Evolutionary conservation across 345 rosid genomes (phyloP).

Genomic region (Salix exigua): DNA sequence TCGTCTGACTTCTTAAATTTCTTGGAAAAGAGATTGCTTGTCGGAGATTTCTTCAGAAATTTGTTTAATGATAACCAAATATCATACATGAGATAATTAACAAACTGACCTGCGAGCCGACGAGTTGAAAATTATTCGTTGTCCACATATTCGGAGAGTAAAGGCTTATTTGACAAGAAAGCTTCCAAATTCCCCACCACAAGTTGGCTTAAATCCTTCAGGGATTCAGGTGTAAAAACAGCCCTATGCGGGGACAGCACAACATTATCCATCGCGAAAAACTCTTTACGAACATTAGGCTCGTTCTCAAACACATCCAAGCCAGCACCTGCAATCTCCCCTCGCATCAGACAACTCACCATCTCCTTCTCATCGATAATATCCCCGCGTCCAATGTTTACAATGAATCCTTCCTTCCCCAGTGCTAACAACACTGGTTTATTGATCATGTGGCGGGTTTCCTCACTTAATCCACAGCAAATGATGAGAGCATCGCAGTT

Average conservation of each 20-base stretch:
- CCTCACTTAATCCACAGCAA: constrained; percentile 17
- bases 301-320: constrained; percentile 27
- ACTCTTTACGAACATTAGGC: constrained; percentile 17
- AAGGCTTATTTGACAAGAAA: constrained; percentile 12
- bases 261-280: constrained; percentile 11
- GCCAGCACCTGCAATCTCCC: constrained; percentile 29
- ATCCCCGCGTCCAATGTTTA: constrained; percentile 19
- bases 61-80: too few species aligned
- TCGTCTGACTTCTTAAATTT: too few species aligned
- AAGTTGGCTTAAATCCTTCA: neutral
- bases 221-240: constrained; percentile 2
- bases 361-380: constrained; percentile 23
- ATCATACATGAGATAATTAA: too few species aligned
- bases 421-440: constrained; percentile 18
- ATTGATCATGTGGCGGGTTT: constrained; percentile 19
- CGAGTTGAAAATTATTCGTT: too few species aligned
- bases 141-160: constrained; percentile 3
- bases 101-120: too few species aligned
- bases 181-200: constrained; percentile 20
- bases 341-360: constrained; percentile 19
- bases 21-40: too few species aligned
- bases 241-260: constrained; percentile 17
- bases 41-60: too few species aligned
- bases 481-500: constrained; percentile 15
- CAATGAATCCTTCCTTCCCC: constrained; percentile 19